These are phyloP conservation scores for Globisporangium acanthophoron DNA, from an alignment of 352 stramenopile species.

Conservation along the genomic window DNA sequence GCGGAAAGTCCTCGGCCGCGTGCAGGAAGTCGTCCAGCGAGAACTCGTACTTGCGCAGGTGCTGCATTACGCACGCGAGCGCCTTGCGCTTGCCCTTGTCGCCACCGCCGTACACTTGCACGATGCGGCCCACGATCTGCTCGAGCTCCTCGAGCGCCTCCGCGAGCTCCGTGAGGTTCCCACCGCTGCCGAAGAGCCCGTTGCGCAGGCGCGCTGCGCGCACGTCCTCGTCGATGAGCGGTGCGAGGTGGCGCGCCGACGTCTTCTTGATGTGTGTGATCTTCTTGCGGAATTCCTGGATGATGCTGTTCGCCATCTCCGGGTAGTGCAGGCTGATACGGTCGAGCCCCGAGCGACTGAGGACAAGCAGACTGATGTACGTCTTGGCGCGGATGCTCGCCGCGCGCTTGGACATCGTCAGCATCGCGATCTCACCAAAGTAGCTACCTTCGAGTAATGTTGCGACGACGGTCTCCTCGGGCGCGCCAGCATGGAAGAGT, in stretches of 20 bases:
- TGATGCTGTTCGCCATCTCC: constrained; percentile 73
- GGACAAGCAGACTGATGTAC: constrained; percentile 71
- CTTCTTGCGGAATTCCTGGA: constrained; percentile 75
- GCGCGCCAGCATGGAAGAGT: constrained; percentile 52
- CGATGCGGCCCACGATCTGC: constrained; percentile 40
- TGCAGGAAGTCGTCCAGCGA: constrained; percentile 67
- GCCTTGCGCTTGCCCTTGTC: constrained; percentile 72
- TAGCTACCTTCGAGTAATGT: constrained; percentile 68
- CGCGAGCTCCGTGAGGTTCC: constrained; percentile 29
- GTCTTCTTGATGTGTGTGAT: constrained; percentile 74
- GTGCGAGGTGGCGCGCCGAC: constrained; percentile 21
- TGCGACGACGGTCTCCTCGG: constrained; percentile 47
- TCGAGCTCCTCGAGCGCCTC: constrained; percentile 56
- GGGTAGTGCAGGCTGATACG: constrained; percentile 72
- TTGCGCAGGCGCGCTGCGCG: constrained; percentile 26
- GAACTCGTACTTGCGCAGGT: constrained; percentile 81
- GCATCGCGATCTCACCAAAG: constrained; percentile 82
- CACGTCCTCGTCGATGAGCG: constrained; percentile 38
- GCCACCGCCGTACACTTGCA: constrained; percentile 59
- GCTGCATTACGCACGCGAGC: constrained; percentile 64
- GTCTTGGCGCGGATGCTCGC: constrained; percentile 78
- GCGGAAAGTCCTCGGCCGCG: constrained; percentile 48
- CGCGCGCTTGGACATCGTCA: constrained; percentile 70
- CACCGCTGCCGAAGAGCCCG: constrained; percentile 17
- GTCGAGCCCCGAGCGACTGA: constrained; percentile 66